Evolutionary conservation across 164 flowering plant genomes (phyloP).

Genomic region (Annona cherimola): DNA sequence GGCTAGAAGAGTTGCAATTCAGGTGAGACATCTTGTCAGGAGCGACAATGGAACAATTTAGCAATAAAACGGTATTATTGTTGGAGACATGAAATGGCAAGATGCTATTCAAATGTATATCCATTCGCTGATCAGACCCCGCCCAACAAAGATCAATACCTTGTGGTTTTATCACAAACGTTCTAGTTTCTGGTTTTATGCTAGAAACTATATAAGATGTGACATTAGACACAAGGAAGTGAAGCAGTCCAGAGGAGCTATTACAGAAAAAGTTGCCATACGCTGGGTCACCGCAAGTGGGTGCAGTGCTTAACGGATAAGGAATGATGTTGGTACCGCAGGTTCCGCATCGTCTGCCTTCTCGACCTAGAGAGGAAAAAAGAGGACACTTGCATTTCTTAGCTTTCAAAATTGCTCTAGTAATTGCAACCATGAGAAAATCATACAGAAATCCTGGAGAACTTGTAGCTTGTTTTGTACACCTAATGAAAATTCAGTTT

Average conservation of each 20-base stretch:
- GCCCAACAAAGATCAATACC: conserved; percentile 2
- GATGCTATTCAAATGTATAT: not conserved
- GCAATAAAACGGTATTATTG: conserved; percentile 4
- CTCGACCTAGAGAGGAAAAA: not conserved
- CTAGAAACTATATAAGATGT: not conserved
- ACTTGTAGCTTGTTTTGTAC: no score
- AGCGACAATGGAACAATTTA: not conserved
- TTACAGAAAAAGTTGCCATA: conserved; percentile 1
- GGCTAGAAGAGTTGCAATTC: not conserved
- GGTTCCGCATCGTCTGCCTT: not conserved
- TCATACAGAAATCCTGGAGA: no score
- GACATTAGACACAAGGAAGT: not conserved
- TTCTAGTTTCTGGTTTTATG: conserved; percentile 4
- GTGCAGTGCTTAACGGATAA: conserved; percentile 8
- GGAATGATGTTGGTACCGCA: conserved; percentile 12
- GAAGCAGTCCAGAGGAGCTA: not conserved
- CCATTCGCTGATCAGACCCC: not conserved
- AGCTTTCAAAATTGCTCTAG: no score
- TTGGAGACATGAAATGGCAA: conserved; percentile 2
- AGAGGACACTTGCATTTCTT: not conserved
- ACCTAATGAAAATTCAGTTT: no score
- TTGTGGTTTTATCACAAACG: conserved; percentile 1
- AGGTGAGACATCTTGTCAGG: not conserved
- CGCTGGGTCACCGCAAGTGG: conserved; percentile 1
- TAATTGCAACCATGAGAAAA: no score